Base-by-base conservation (phyloP, 148 eudicot genomes). In the Beta vulgaris region DNA sequence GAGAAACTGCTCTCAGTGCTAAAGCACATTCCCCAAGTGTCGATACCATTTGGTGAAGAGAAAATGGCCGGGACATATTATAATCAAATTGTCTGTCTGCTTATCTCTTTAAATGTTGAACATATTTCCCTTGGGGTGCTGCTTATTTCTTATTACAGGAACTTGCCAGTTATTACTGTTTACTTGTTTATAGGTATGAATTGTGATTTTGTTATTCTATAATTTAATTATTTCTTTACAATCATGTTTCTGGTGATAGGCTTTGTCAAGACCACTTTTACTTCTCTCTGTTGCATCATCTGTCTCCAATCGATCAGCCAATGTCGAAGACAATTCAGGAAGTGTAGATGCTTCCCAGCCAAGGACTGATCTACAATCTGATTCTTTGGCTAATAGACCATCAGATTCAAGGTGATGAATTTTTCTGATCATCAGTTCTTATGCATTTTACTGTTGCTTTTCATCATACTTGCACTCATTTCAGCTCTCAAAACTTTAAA, bases 201-300 rank as follows among this genome's bases (percentile, higher is more conserved):
- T 31, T 35, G 66, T 29, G 9, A 40, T 29, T 37, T 74, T 34
- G 25, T n/a, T 42, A 7, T 40, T 67, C 8, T 29, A 69, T 5
- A 61, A 13, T 57, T 68, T 48, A 51, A 40, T 40, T 25, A 25
- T 69, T 32, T 54, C 49, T 31, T 63, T 68, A 18, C 37, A 43
- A 42, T 12, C 65, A 42, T 73, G 66, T 69, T 79, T 48, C 61
- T 76, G 69, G 32, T 83, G 53, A 71, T 73, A 89, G 93, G 78
- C 54, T 55, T 77, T 89, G 78, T 89, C 89, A 11, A 85, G 81
- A 76, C 93, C 93, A 63, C 79, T 89, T 72, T 40, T 89, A 59
- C 68, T 79, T 69, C 87, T 89, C 43, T 82, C 90, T 36, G 71
- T 89, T 67, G 84, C 86, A 39, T 82, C 90, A 34, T 48, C 81